These are phyloP conservation scores for Chalciporus piperatus DNA, from an alignment of 768 basidiomycete species.

Conservation along the genomic window DNA sequence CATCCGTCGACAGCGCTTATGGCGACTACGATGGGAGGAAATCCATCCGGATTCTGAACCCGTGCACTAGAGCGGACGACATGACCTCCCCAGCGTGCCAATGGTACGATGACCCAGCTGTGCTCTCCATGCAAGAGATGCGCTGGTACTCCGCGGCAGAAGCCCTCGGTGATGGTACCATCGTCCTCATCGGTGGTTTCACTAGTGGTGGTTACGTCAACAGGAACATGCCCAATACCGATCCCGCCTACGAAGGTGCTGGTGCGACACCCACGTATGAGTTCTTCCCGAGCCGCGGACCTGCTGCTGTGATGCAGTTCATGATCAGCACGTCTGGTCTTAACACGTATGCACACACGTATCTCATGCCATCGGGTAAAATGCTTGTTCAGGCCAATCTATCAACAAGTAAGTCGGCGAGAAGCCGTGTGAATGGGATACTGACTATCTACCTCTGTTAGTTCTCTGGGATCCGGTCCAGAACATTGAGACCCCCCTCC, in stretches of 20 bases:
- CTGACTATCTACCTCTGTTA: constrained; percentile 10
- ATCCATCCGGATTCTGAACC: constrained; percentile 78
- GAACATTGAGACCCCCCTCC: constrained; percentile 61
- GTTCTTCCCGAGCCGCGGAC: too few species aligned
- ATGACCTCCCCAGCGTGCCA: constrained; percentile 49
- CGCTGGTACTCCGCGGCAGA: constrained; percentile 80
- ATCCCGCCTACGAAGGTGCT: constrained; percentile 57
- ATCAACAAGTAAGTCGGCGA: constrained; percentile 53
- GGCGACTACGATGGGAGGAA: too few species aligned
- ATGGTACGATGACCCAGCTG: constrained; percentile 67
- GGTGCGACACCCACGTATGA: constrained; percentile 79
- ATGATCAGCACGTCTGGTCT: constrained; percentile 70
- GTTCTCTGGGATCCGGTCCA: constrained; percentile 50
- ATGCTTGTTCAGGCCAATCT: constrained; percentile 80
- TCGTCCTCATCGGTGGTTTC: constrained; percentile 79
- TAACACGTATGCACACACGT: constrained; percentile 74
- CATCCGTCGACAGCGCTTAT: too few species aligned
- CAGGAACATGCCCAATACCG: constrained; percentile 60
- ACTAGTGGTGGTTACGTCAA: constrained; percentile 75
- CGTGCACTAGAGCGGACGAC: constrained; percentile 53
- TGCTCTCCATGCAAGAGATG: constrained; percentile 58
- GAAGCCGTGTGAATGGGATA: not conserved
- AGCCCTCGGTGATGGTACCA: constrained; percentile 66
- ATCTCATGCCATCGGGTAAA: constrained; percentile 69
- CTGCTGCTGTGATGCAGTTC: constrained; percentile 56